Conservation (phyloP, 805 yeast genomes). For the Barnettozyma californica region DNA sequence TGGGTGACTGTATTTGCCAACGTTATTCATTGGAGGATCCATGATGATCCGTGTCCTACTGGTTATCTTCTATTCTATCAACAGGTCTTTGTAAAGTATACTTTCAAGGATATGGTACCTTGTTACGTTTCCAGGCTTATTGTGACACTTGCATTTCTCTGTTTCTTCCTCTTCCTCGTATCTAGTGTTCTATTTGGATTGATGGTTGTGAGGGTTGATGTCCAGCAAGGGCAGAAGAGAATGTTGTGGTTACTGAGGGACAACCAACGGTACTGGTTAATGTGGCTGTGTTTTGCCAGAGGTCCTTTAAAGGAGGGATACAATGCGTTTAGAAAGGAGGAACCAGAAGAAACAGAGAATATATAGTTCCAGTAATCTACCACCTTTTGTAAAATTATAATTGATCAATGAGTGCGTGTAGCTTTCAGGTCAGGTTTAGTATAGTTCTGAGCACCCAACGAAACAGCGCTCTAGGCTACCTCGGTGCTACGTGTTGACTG, state of each 20-base stretch:
- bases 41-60: not conserved
- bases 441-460: not conserved
- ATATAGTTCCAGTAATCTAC: not conserved
- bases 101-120: not conserved
- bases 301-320: not conserved
- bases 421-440: not conserved
- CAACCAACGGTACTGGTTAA: not conserved
- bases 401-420: not conserved
- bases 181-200: not conserved
- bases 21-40: not conserved
- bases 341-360: not conserved
- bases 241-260: not conserved
- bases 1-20: not conserved
- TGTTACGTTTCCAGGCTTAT: not conserved
- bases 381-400: not conserved
- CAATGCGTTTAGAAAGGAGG: not conserved
- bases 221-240: not conserved
- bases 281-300: constrained; percentile 1
- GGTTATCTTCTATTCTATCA: not conserved
- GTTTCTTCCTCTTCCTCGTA: not conserved
- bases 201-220: not conserved
- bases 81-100: not conserved
- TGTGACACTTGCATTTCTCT: not conserved
- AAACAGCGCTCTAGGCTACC: not conserved
- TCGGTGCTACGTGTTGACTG: not conserved